A percentile compares a stretch with the other conserved stretches of the same genome.
Evolutionary conservation across 345 rosid species (phyloP).

Genomic region (Turnera subulata): DNA sequence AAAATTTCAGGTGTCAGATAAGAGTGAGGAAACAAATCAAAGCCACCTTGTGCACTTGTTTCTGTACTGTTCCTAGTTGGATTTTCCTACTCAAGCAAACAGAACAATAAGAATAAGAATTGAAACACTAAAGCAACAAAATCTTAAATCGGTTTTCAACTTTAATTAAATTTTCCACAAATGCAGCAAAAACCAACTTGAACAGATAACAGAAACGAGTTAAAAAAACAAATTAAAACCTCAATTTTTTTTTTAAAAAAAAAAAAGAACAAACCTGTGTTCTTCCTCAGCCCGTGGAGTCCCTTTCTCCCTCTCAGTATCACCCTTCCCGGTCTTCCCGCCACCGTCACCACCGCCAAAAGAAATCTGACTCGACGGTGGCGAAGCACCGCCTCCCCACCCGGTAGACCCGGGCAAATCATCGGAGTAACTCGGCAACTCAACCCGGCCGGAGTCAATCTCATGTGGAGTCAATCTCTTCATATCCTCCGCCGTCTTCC

Average conservation of each 20-base stretch:
- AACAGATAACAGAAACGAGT: not conserved
- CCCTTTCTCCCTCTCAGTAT: constrained; percentile 65
- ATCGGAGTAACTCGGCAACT: constrained; percentile 53
- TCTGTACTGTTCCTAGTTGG: not conserved
- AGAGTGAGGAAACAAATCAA: not conserved
- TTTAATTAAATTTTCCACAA: not conserved
- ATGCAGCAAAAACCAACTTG: not conserved
- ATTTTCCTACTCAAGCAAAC: not conserved
- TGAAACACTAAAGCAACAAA: too few species aligned
- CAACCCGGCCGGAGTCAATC: constrained; percentile 68
- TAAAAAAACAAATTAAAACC: not conserved
- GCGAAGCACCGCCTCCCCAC: not conserved
- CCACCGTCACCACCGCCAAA: constrained; percentile 17
- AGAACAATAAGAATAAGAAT: not conserved
- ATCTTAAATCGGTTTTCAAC: too few species aligned
- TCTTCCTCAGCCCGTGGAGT: constrained; percentile 67
- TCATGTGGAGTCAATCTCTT: constrained; percentile 45
- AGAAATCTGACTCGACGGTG: constrained; percentile 34
- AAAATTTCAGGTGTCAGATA: not conserved
- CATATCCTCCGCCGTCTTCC: constrained; percentile 45
- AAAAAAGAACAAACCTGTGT: constrained; percentile 4
- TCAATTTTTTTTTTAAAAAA: not conserved
- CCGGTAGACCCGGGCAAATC: constrained; percentile 23
- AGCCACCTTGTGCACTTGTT: not conserved
- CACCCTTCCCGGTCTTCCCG: constrained; percentile 14